Conservation (phyloP, 176 grass and related monocot genomes). For the Rhipidocladum racemiflorum region DNA sequence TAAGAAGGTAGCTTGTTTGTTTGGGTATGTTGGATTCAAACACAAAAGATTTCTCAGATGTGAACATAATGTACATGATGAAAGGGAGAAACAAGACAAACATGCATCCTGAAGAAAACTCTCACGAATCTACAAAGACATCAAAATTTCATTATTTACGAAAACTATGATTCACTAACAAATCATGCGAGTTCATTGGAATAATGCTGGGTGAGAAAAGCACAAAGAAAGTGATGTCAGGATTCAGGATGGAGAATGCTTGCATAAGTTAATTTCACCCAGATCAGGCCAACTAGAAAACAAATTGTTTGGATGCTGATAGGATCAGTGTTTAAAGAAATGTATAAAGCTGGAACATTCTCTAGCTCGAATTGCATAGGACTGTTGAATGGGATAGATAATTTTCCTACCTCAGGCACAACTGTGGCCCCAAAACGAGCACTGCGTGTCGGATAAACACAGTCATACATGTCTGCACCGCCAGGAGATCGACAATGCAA, state of each 20-base stretch:
- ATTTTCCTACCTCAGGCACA: slow-evolving; percentile 69
- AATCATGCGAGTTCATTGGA: background rate
- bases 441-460: slow-evolving; percentile 93
- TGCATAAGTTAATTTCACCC: background rate
- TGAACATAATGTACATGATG: no score
- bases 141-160: no score
- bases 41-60: no score
- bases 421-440: slow-evolving; percentile 93
- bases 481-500: no score
- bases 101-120: no score
- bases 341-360: background rate
- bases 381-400: slow-evolving; percentile 8
- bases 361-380: background rate
- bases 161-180: no score
- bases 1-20: no score
- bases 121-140: no score
- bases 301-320: background rate
- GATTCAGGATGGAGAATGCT: background rate
- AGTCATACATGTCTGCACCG: slow-evolving; percentile 99
- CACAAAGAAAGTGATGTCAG: background rate
- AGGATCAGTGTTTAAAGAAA: background rate
- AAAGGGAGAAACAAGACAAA: no score
- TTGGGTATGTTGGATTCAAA: no score
- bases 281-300: background rate
- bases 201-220: background rate